Evolutionary conservation across 352 stramenopile species (phyloP).

Genomic region (Poterioochromonas sp.): DNA sequence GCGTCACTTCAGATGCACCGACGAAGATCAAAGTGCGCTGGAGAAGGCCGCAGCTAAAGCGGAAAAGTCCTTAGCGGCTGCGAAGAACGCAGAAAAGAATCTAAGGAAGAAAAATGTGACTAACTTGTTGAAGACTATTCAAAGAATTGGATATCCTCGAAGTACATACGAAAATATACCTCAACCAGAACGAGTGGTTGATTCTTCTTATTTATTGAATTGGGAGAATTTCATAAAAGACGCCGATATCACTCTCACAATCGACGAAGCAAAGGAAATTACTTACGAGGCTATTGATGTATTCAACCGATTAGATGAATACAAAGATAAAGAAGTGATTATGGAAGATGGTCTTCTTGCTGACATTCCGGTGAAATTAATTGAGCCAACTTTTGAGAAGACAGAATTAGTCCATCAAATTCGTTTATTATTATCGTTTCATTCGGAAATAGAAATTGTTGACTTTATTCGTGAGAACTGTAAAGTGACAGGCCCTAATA

Average conservation of each 20-base stretch:
- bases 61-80: background rate
- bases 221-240: constrained; percentile 5
- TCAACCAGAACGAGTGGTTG: background rate
- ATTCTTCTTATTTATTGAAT: background rate
- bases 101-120: background rate
- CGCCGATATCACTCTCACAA: background rate
- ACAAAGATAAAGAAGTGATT: background rate
- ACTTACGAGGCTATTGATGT: background rate
- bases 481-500: background rate
- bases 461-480: background rate
- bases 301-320: background rate
- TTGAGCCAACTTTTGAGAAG: background rate
- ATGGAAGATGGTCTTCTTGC: background rate
- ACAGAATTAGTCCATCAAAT: background rate
- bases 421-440: background rate
- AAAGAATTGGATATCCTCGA: background rate
- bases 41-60: background rate
- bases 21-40: background rate
- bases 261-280: background rate
- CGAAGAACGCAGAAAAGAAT: background rate
- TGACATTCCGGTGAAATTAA: background rate
- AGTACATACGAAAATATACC: background rate
- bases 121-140: background rate
- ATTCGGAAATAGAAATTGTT: background rate
- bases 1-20: background rate